phyloP scores from a whole-genome alignment of 1,139 yeast genomes.

The Eremothecium sinecaudum region DNA sequence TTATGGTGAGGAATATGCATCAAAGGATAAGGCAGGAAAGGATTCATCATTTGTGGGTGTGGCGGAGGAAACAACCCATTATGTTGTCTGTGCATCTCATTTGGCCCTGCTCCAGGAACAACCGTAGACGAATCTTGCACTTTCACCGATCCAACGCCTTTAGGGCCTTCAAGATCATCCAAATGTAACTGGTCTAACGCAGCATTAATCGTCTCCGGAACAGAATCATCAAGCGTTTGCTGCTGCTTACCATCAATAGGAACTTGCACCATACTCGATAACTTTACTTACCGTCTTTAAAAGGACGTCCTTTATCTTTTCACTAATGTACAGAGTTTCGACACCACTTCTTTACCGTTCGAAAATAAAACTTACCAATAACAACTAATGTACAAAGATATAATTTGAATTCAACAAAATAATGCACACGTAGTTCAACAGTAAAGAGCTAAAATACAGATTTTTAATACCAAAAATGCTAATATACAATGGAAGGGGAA shows the following conservation, averaged over 20 bases:
- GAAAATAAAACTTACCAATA: background rate
- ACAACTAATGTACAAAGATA: slow-evolving; percentile 3
- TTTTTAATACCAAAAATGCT: slow-evolving; percentile 1
- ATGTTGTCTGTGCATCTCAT: slow-evolving; percentile 11
- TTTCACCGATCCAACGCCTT: slow-evolving; percentile 2
- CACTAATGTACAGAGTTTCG: slow-evolving; percentile 4
- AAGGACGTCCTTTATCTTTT: slow-evolving; percentile 1
- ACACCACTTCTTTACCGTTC: background rate
- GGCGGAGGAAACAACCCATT: slow-evolving; percentile 19
- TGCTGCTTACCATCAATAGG: slow-evolving; percentile 6
- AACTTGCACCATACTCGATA: slow-evolving; percentile 2
- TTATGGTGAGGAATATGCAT: slow-evolving; percentile 27
- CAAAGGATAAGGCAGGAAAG: slow-evolving; percentile 27
- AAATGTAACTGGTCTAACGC: slow-evolving; percentile 29
- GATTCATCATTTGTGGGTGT: slow-evolving; percentile 26
- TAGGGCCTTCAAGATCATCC: slow-evolving; percentile 17
- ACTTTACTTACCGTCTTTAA: no score
- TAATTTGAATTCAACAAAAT: background rate
- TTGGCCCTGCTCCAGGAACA: slow-evolving; percentile 1
- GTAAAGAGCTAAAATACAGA: slow-evolving; percentile 3
- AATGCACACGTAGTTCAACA: background rate
- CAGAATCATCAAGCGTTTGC: slow-evolving; percentile 12
- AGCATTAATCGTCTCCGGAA: slow-evolving; percentile 23
- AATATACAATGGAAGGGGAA: slow-evolving; percentile 3
- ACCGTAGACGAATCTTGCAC: slow-evolving; percentile 1